Conservation (phyloP, 108 stramenopile genomes). For the Cyclotella cryptica region DNA sequence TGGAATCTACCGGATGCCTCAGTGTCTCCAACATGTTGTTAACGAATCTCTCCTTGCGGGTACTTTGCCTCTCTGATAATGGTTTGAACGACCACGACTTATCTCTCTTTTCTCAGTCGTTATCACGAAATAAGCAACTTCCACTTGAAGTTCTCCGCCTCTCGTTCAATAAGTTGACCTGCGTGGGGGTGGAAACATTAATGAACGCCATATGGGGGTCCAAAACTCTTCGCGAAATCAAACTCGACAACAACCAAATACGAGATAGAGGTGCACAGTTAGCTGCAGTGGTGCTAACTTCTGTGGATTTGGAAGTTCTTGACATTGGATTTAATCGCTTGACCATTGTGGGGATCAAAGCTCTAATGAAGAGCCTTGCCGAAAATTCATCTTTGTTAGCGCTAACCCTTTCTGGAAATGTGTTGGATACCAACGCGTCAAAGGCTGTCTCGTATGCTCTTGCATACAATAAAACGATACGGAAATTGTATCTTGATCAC, state of each 20-base stretch:
- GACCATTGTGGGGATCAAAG: slow-evolving; percentile 82
- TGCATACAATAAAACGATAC: slow-evolving; percentile 79
- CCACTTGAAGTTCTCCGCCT: slow-evolving; percentile 67
- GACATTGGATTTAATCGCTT: slow-evolving; percentile 84
- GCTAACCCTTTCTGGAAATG: slow-evolving; percentile 71
- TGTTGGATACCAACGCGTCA: slow-evolving; percentile 81
- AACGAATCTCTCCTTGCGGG: slow-evolving; percentile 63
- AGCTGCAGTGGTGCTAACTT: slow-evolving; percentile 78
- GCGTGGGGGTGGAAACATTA: slow-evolving; percentile 80
- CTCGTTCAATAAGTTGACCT: slow-evolving; percentile 79
- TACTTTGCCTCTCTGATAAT: slow-evolving; percentile 70
- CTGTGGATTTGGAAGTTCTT: slow-evolving; percentile 70
- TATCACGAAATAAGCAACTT: slow-evolving; percentile 73
- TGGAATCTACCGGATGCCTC: slow-evolving; percentile 63
- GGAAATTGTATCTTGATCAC: slow-evolving; percentile 71
- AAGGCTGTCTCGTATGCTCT: slow-evolving; percentile 86
- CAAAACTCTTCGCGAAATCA: slow-evolving; percentile 67
- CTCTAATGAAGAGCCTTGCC: slow-evolving; percentile 84
- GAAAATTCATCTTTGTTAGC: slow-evolving; percentile 66
- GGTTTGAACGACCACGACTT: slow-evolving; percentile 70
- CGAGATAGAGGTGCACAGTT: slow-evolving; percentile 87
- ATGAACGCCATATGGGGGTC: slow-evolving; percentile 92
- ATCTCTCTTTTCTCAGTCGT: slow-evolving; percentile 72
- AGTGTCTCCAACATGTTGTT: slow-evolving; percentile 75
- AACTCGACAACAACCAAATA: slow-evolving; percentile 83